Evolutionary conservation across 139 green algal species (phyloP).

Genomic region (Tetradesmus obliquus): DNA sequence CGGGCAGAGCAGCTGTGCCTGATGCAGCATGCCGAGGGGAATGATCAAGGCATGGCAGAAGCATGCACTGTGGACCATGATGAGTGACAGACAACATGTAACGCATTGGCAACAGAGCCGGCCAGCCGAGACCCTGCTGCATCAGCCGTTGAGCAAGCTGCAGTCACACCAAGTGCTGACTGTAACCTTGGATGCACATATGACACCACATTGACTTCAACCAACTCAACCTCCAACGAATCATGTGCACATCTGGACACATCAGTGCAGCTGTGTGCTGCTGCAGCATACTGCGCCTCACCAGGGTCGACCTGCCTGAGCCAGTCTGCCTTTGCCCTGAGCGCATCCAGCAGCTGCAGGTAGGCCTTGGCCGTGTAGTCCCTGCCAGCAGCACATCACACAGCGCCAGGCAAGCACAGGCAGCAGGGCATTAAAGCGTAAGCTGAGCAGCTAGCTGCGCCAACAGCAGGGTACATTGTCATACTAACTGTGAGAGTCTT

Average conservation of each 20-base stretch:
- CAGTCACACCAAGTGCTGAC: neutral
- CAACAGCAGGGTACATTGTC: too few relatives aligned
- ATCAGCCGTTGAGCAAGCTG: neutral
- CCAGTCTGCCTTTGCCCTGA: slow-evolving; percentile 48
- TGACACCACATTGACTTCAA: neutral
- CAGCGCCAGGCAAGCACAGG: neutral
- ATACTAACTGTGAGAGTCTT: neutral
- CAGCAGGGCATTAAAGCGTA: neutral
- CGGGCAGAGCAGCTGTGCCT: neutral
- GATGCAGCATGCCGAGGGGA: neutral
- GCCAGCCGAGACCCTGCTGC: neutral
- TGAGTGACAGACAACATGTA: neutral
- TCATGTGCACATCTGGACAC: too few relatives aligned
- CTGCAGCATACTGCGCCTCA: neutral
- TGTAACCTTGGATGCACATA: neutral
- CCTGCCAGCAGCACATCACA: neutral
- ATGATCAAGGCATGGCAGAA: neutral
- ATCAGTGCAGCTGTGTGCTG: neutral
- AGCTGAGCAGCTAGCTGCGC: neutral
- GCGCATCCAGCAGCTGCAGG: slow-evolving; percentile 37
- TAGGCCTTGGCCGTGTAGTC: slow-evolving; percentile 61
- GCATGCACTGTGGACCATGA: neutral
- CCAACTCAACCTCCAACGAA: neutral
- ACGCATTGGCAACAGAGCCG: neutral
- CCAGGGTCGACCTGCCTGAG: neutral